These are phyloP conservation scores for Penicillium waksmanii DNA, from an alignment of 495 filamentous ascomycete species.

Conservation along the genomic window DNA sequence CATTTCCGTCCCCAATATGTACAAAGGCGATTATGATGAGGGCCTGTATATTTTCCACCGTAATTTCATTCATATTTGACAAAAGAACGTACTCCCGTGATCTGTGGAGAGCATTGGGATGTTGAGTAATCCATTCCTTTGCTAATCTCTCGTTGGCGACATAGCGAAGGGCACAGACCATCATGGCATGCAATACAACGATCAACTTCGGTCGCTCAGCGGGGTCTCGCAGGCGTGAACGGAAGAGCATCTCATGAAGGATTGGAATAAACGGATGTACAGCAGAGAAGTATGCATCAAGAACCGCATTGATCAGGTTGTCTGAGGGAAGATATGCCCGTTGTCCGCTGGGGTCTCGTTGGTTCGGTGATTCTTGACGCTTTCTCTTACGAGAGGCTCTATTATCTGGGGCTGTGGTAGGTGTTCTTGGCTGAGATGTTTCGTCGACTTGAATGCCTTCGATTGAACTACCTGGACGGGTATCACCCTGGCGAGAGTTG, in stretches of 20 bases:
- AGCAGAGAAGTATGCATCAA: constrained; percentile 34
- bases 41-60: constrained; percentile 40
- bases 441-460: too few relatives aligned
- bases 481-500: neutral
- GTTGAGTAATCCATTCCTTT: neutral
- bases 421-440: too few relatives aligned
- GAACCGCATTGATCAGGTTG: constrained; percentile 27
- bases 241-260: constrained; percentile 37
- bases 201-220: constrained; percentile 4
- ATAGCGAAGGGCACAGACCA: constrained; percentile 11
- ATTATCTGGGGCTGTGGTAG: too few relatives aligned
- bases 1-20: constrained; percentile 32
- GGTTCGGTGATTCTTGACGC: neutral
- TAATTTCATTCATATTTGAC: constrained; percentile 35
- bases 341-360: neutral
- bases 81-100: neutral
- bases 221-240: constrained; percentile 16
- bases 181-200: constrained; percentile 9
- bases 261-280: constrained; percentile 45
- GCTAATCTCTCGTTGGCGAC: constrained; percentile 6
- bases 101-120: neutral
- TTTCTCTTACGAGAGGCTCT: too few relatives aligned
- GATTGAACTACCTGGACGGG: too few relatives aligned
- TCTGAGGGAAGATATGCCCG: constrained; percentile 19
- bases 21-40: constrained; percentile 36